Conservation (phyloP, 148 eudicot genomes). For the Fagopyrum homotropicum region DNA sequence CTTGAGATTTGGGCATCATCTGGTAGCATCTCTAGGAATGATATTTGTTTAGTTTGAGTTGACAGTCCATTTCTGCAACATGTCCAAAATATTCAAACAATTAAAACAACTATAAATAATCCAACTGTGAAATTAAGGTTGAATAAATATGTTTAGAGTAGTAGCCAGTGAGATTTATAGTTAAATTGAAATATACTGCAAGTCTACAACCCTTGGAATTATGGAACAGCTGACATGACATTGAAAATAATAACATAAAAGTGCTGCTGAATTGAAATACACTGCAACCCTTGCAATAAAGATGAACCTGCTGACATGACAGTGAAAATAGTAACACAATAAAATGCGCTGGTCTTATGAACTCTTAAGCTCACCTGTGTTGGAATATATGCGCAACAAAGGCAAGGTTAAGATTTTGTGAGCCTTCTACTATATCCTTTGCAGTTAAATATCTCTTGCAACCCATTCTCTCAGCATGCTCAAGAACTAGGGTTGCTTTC, state of each 20-base stretch:
- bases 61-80: conserved; percentile 90
- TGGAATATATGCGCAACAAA: conserved; percentile 98
- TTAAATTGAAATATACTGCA: neutral
- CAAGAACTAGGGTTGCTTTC: conserved; percentile 90
- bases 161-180: neutral
- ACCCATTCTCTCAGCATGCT: conserved; percentile 99
- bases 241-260: no score
- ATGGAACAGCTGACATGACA: no score
- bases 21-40: conserved; percentile 73
- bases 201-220: no score
- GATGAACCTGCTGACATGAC: neutral
- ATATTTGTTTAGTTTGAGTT: conserved; percentile 68
- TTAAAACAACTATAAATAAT: neutral
- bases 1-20: conserved; percentile 83
- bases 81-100: neutral
- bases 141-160: neutral
- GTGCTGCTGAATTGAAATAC: neutral
- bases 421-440: conserved; percentile 96
- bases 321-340: neutral
- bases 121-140: neutral
- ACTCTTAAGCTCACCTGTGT: conserved; percentile 58
- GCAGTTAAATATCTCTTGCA: conserved; percentile 99
- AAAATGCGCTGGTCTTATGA: neutral
- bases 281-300: neutral
- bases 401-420: conserved; percentile 96